Evolutionary conservation across 1,284 basidiomycete genomes (phyloP), one percentile per base, ranked within the genome.

Genomic region (Cystodermella granulosa): DNA sequence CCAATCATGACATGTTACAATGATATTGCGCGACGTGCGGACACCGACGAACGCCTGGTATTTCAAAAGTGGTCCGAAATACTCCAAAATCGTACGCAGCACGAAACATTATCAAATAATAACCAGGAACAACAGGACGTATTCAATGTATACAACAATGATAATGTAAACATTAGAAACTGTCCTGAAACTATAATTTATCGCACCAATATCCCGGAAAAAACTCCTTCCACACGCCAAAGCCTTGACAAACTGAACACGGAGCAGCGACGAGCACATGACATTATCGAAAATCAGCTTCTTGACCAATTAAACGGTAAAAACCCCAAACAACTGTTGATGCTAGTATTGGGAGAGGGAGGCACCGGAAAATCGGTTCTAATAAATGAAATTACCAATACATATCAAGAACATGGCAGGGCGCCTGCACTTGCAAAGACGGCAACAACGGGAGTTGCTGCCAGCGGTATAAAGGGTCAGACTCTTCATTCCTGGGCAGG

Each of bases 311-410:
- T 55, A 0, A 18, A 17, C 1, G 53, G 54, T 1, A 4, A 34
- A 5, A 14, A 34, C 4, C 47, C 44, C 8, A 23, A 34, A 14
- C 63, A 56, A 45, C 47, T 64, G 7, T 51, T 51, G 1, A 62
- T 64, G 67, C 46, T 60, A 2, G 42, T 65, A 0, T 35, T 45
- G 3, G 68, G 65, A 0, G 52, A 62, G 48, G 69, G 68, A 4
- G 69, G 68, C 0, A 66, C 60, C 1, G 69, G 69, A 2, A 71
- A 71, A 46, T 66, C 65, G 0, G 45, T 39, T 5, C 31, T 68
- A 1, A 65, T 70, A 3, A 45, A 62, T 37, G 52, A 52, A 1
- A 57, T 71, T 2, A 59, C 64, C 0, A 43, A 61, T 14, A 51
- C 52, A 0, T 68, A 68, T 28, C 41, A 46, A 16, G 17, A 39